Evolutionary conservation across 805 yeast species (phyloP).

Genomic region (Candida piceae): DNA sequence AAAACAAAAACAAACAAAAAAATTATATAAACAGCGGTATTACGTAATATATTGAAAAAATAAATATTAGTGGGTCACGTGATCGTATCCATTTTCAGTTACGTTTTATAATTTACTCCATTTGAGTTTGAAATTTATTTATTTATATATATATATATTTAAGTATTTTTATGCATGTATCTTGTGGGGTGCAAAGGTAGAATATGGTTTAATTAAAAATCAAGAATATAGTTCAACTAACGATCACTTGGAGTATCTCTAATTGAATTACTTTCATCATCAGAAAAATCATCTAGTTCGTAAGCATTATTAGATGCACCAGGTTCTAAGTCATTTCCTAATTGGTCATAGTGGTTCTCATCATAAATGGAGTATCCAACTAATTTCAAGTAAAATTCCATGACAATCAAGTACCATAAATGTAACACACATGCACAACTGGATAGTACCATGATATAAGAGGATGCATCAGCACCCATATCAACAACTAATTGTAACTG

Average conservation of each 20-base stretch:
- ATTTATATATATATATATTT: too few relatives aligned
- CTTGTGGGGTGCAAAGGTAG: too few relatives aligned
- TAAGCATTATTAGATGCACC: slow-evolving; percentile 11
- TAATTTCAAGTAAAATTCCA: slow-evolving; percentile 54
- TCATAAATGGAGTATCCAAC: slow-evolving; percentile 22
- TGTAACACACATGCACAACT: slow-evolving; percentile 71
- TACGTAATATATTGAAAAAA: too few relatives aligned
- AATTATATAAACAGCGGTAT: too few relatives aligned
- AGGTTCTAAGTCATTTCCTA: slow-evolving; percentile 8
- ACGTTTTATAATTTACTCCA: too few relatives aligned
- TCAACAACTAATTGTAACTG: slow-evolving; percentile 67
- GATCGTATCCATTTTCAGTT: too few relatives aligned
- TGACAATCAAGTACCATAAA: slow-evolving; percentile 57
- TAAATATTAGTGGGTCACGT: too few relatives aligned
- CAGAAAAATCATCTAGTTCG: slow-evolving; percentile 26
- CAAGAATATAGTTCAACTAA: too few relatives aligned
- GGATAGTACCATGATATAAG: slow-evolving; percentile 67
- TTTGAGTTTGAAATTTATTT: too few relatives aligned
- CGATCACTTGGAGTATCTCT: slow-evolving; percentile 15
- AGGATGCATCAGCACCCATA: slow-evolving; percentile 78
- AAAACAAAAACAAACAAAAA: too few relatives aligned
- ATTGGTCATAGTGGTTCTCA: slow-evolving; percentile 11
- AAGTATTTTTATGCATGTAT: too few relatives aligned
- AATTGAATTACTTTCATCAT: slow-evolving; percentile 14
- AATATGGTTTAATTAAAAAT: too few relatives aligned